Evolutionary conservation across 495 filamentous ascomycete species (phyloP).

Genomic region (Pyrenula massariospora): DNA sequence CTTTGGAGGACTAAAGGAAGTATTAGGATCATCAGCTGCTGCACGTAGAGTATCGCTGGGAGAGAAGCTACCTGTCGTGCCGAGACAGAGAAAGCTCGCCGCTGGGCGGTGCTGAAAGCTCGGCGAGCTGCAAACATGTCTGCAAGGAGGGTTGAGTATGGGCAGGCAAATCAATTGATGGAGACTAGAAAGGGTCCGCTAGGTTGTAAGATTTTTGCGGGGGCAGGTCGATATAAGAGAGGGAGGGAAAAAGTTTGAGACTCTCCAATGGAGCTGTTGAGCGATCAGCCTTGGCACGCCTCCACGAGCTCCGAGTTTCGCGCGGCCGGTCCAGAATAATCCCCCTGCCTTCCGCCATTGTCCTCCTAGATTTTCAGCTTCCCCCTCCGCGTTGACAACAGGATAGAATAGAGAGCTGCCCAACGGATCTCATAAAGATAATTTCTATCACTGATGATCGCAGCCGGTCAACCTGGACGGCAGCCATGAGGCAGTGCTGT

Average conservation of each 20-base stretch:
- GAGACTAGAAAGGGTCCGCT: too few species aligned
- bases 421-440: too few species aligned
- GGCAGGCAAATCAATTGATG: not conserved
- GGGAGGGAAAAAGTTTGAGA: not conserved
- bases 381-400: too few species aligned
- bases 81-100: constrained; percentile 85
- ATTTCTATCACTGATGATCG: too few species aligned
- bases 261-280: not conserved
- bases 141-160: not conserved
- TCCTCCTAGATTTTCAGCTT: too few species aligned
- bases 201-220: too few species aligned
- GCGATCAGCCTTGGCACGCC: not conserved
- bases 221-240: not conserved
- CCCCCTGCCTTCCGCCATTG: not conserved
- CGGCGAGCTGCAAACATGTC: constrained; percentile 67
- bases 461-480: too few species aligned
- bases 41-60: not conserved
- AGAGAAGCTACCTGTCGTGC: constrained; percentile 63
- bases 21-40: constrained; percentile 18
- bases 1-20: constrained; percentile 71
- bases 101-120: constrained; percentile 61
- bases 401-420: too few species aligned
- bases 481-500: too few species aligned
- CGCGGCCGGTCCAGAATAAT: too few species aligned
- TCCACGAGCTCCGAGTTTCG: too few species aligned